Evolutionary conservation across 108 stramenopile genomes (phyloP).

Genomic region (Fistulifera pelliculosa): DNA sequence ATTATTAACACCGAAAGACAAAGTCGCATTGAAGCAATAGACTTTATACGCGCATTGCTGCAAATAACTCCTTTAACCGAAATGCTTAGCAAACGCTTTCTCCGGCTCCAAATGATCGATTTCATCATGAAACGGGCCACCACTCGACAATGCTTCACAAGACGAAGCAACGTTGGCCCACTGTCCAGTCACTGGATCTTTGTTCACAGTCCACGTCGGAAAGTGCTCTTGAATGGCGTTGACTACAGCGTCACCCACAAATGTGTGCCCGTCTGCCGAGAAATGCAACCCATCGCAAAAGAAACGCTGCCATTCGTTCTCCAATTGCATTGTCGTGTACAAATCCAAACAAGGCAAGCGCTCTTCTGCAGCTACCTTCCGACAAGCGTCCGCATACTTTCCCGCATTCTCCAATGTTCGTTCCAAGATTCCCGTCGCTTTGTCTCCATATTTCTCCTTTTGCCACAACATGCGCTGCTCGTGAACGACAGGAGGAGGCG

Average conservation of each 20-base stretch:
- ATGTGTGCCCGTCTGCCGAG: slow-evolving; percentile 41
- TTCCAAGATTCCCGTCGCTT: slow-evolving; percentile 48
- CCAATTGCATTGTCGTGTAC: slow-evolving; percentile 39
- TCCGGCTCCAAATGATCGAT: slow-evolving; percentile 47
- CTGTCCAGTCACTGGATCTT: slow-evolving; percentile 45
- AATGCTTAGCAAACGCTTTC: slow-evolving; percentile 30
- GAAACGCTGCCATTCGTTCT: slow-evolving; percentile 23
- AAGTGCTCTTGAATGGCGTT: slow-evolving; percentile 29
- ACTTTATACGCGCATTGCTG: no score
- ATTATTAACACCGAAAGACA: no score
- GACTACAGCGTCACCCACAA: slow-evolving; percentile 31
- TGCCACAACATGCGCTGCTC: slow-evolving; percentile 40
- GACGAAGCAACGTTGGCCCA: slow-evolving; percentile 47
- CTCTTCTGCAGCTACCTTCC: slow-evolving; percentile 33
- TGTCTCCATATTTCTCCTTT: slow-evolving; percentile 49
- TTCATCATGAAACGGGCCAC: slow-evolving; percentile 74
- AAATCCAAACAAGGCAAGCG: slow-evolving; percentile 39
- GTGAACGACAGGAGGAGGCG: slow-evolving; percentile 68
- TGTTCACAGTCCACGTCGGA: slow-evolving; percentile 40
- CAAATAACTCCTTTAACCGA: no score
- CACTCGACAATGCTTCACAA: slow-evolving; percentile 25
- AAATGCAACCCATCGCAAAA: slow-evolving; percentile 79
- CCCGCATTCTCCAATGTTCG: slow-evolving; percentile 44
- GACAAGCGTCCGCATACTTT: slow-evolving; percentile 44
- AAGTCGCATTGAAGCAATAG: no score